Conservation (phyloP, 2,329 filamentous ascomycete genomes). For the Aureobasidium sp. region DNA sequence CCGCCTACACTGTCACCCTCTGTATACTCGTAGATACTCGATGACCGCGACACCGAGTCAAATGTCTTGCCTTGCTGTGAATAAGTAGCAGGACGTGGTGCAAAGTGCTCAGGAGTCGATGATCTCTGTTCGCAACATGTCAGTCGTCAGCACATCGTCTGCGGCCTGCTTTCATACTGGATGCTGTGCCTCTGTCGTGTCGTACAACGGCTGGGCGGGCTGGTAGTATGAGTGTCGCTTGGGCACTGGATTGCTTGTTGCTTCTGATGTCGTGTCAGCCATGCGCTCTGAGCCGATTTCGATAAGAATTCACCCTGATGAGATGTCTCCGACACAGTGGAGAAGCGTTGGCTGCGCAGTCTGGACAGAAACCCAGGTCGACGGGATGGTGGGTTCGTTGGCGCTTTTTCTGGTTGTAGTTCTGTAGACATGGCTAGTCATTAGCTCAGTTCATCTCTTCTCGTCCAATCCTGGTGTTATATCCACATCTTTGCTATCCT, state of each 20-base stretch:
- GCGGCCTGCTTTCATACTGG: slow-evolving; percentile 6
- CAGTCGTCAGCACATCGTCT: not conserved
- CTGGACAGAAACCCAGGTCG: slow-evolving; percentile 13
- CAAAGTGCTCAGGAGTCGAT: not conserved
- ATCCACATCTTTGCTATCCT: not conserved
- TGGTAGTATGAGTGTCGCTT: slow-evolving; percentile 14
- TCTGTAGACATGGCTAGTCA: not conserved
- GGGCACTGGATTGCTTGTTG: slow-evolving; percentile 3
- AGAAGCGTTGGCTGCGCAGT: slow-evolving; percentile 15
- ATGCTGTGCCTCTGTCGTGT: not conserved
- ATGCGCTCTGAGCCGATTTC: not conserved
- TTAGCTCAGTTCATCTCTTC: not conserved
- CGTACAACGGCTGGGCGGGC: slow-evolving; percentile 13
- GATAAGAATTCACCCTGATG: not conserved
- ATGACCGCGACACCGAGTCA: not conserved
- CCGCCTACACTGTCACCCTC: not conserved
- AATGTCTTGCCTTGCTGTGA: not conserved
- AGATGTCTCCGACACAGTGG: not conserved
- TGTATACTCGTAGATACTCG: slow-evolving; percentile 1
- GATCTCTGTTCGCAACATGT: not conserved
- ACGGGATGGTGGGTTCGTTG: not conserved
- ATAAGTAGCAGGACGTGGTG: not conserved
- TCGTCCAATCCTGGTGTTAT: not conserved
- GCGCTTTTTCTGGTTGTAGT: not conserved
- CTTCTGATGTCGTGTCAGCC: not conserved